phyloP scores from a whole-genome alignment of 768 basidiomycete species.

The Amanita pseudoporphyria region DNA sequence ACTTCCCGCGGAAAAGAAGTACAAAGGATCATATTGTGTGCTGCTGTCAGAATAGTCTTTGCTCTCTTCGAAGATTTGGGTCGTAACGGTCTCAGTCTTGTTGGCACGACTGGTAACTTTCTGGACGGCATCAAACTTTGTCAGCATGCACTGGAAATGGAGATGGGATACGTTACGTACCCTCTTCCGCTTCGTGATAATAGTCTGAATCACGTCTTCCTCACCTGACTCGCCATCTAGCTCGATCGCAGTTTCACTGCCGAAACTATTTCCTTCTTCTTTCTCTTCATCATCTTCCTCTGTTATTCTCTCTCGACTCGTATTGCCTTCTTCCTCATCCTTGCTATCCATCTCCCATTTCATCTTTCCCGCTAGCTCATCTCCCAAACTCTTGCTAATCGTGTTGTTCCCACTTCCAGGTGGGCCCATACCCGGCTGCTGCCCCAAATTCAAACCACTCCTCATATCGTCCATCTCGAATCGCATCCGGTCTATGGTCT shows the following conservation, averaged over 20 bases:
- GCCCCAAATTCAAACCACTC: slow-evolving; percentile 28
- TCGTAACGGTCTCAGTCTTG: slow-evolving; percentile 33
- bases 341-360: slow-evolving; percentile 33
- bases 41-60: slow-evolving; percentile 72
- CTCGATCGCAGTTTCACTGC: slow-evolving; percentile 2
- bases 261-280: slow-evolving; percentile 21
- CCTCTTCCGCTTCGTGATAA: slow-evolving; percentile 78
- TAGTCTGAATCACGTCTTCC: slow-evolving; percentile 77
- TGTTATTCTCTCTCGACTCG: slow-evolving; percentile 26
- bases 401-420: slow-evolving; percentile 41
- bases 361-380: slow-evolving; percentile 61
- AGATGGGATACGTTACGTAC: slow-evolving; percentile 24
- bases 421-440: slow-evolving; percentile 24
- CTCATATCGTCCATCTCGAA: slow-evolving; percentile 93
- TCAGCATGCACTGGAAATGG: not conserved
- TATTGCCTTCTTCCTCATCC: slow-evolving; percentile 23
- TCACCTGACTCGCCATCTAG: slow-evolving; percentile 38
- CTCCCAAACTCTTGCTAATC: slow-evolving; percentile 67
- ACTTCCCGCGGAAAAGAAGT: slow-evolving; percentile 34
- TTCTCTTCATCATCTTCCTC: slow-evolving; percentile 25
- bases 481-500: slow-evolving; percentile 91
- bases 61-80: slow-evolving; percentile 39
- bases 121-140: slow-evolving; percentile 24
- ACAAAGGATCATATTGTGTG: slow-evolving; percentile 57
- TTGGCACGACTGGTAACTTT: slow-evolving; percentile 59